Base-by-base conservation (phyloP, 805 yeast genomes). In the Dipodascus geniculatus region DNA sequence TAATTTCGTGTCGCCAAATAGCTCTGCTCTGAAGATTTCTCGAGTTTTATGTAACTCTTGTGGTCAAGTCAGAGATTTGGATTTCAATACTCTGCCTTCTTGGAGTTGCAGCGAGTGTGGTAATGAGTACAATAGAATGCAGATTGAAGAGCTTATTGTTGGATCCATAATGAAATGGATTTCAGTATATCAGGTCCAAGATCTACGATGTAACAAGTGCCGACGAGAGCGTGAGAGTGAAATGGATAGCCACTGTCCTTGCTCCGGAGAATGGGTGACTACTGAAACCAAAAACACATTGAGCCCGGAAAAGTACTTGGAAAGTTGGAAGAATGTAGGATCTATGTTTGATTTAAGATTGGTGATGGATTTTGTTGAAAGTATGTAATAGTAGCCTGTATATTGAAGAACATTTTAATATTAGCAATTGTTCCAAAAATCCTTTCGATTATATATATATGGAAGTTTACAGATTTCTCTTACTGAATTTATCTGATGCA, bases 261-360 rank as follows among this genome's bases (percentile, higher is more conserved):
- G 99, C 65, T 91, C 99, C 0, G 99, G 99, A 6, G 65, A 69
- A 16, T 89, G 96, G 96, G 71, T 67, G 50, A 80, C 86, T 0
- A 65, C 81, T 20, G 63, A 72, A 3, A 70, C 71, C 50, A 68
- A 63, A 3, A 76, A 73, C 0, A 63, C 88, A 4, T 6, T 38
- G 4, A 38, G 20, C 8, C 44, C 52, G 4, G 48, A 44, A 19
- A 38, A n/a, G 19, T 38, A 38, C 20, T 61, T 82, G 2, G 65
- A 63, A 3, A 74, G 80, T 0, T 87, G 76, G 64, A 70, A 70
- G 22, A 81, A 78, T 55, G 81, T 88, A 14, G 79, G 91, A 1
- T 69, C 70, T 14, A 75, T 67, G 52, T 86, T 78, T 63, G 83
- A 80, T 42, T 71, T 90, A 60, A 78, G 76, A 53, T 67, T 88